Base-by-base conservation (phyloP, 176 grass and related monocot genomes). In the Carex myosuroides region DNA sequence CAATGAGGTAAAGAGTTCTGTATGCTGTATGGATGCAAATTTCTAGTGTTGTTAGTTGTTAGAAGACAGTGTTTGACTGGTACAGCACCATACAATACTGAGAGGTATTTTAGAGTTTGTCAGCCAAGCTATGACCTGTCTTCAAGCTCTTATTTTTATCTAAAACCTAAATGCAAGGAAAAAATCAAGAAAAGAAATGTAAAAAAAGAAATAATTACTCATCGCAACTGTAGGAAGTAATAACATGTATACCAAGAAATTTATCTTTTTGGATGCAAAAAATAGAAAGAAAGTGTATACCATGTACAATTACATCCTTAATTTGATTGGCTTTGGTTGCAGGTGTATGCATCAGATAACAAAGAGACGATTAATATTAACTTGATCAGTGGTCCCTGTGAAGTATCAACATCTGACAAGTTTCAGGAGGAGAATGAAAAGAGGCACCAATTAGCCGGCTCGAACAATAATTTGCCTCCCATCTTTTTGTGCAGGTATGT, bases 401-500 rank as follows among this genome's bases (percentile, higher is more conserved):
- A 85, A 76, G 83, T 85, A 24, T 50, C 46, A 21, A 17, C 52
- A 42, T 72, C n/a, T 72, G 53, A 85, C 53, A 74, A 8, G 69
- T 87, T 46, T 14, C 64, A 87, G 54, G 37, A 60, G 32, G 44
- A 84, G 77, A 86, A 57, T 79, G 87, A 84, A 39, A 81, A 53
- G 82, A 85, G 69, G 80, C 62, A 77, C 59, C 72, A 89, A 82
- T 22, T 91, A 91, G 76, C 73, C 54, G 67, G 46, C 50, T 64
- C 33, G 3, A 64, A 60, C 37, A 57, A 89, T 83, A 89, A 68
- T 76, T 72, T 66, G 75, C 73, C 83, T 86, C 75, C 55, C 29
- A 84, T 91, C 85, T 94, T 86, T 83, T 64, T 91, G 86, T 88
- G 67, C 79, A 89, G 87, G 92, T 91, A 29, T 85, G 81, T 91